Conservation (phyloP, 805 yeast species). For the Metschnikowia sp. region DNA sequence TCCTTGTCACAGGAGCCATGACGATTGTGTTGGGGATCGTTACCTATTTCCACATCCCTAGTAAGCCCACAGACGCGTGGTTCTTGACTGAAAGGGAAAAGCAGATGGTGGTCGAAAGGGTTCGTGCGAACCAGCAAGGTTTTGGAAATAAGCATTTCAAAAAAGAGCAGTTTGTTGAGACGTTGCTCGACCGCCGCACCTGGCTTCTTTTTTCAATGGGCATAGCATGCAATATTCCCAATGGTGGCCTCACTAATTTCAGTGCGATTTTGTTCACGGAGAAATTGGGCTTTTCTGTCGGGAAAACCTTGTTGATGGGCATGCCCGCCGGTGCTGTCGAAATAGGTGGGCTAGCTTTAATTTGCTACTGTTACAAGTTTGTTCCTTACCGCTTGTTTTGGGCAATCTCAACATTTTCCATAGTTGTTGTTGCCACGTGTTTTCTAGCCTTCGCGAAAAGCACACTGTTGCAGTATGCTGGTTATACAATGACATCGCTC, state of each 20-base stretch:
- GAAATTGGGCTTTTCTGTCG: constrained; percentile 37
- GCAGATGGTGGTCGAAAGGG: constrained; percentile 15
- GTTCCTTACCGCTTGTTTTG: constrained; percentile 28
- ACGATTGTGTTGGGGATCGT: constrained; percentile 16
- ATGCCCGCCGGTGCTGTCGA: constrained; percentile 49
- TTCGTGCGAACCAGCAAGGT: constrained; percentile 36
- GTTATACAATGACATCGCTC: constrained; percentile 28
- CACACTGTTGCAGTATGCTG: constrained; percentile 25
- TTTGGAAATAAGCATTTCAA: constrained; percentile 38
- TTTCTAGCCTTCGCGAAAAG: constrained; percentile 41
- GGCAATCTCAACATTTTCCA: constrained; percentile 20
- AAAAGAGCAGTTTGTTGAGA: constrained; percentile 33
- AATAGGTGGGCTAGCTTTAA: constrained; percentile 31
- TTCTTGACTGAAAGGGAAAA: constrained; percentile 29
- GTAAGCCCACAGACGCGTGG: constrained; percentile 27
- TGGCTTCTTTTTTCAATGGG: constrained; percentile 21
- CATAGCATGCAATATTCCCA: constrained; percentile 31
- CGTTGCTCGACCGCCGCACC: constrained; percentile 32
- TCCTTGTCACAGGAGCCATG: constrained; percentile 28
- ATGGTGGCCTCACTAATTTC: constrained; percentile 53
- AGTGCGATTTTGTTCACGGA: constrained; percentile 39
- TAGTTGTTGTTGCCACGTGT: constrained; percentile 24
- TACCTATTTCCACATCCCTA: constrained; percentile 31
- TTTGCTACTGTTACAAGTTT: constrained; percentile 23
- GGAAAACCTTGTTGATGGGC: constrained; percentile 37